Conservation (phyloP, 306 rosid genomes). For the Dryas drummondii region DNA sequence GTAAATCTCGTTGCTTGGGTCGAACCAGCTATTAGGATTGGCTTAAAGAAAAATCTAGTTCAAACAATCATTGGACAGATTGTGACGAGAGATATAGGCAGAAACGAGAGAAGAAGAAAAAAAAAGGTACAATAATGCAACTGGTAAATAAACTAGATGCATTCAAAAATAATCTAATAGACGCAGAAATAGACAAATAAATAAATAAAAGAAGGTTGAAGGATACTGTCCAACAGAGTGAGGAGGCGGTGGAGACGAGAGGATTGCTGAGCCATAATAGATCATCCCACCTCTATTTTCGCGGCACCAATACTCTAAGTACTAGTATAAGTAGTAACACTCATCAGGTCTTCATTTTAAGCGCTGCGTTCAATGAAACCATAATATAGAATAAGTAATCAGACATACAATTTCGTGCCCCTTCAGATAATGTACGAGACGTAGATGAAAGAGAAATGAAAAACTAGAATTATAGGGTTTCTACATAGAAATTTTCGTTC, state of each 20-base stretch:
- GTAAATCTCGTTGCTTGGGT: slow-evolving; percentile 94
- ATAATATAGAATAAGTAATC: background rate
- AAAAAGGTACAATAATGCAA: background rate
- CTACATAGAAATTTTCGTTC: background rate
- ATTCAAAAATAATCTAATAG: background rate
- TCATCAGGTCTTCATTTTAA: background rate
- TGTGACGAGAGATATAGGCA: background rate
- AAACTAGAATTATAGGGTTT: background rate
- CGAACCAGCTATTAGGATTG: slow-evolving; percentile 74
- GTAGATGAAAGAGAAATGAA: background rate
- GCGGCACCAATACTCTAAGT: slow-evolving; percentile 5
- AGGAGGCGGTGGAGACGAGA: slow-evolving; percentile 98
- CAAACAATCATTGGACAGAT: background rate
- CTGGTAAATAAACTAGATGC: background rate
- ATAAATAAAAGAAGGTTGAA: slow-evolving; percentile 15
- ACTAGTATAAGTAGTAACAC: background rate
- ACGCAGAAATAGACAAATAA: background rate
- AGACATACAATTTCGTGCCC: background rate
- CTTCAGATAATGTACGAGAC: background rate
- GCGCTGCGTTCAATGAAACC: no score
- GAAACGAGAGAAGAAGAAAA: background rate
- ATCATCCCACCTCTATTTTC: slow-evolving; percentile 54
- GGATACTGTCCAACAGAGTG: slow-evolving; percentile 98
- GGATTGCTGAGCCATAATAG: slow-evolving; percentile 92
- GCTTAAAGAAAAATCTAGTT: slow-evolving; percentile 47